Base-by-base conservation (phyloP, 495 filamentous ascomycete genomes). In the Neurospora sp. region DNA sequence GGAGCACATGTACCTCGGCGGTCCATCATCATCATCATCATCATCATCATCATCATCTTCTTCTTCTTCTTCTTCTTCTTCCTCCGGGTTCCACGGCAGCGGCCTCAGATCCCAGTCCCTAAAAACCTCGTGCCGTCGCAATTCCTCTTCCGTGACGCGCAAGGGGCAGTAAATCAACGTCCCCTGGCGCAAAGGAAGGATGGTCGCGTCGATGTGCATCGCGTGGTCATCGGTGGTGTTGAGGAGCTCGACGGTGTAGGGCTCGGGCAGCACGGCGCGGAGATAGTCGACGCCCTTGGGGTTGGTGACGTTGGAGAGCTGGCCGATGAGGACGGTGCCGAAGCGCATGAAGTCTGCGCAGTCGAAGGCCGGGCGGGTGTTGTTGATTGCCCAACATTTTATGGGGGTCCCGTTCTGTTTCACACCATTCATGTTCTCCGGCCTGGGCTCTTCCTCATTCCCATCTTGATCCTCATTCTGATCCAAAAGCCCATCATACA, bases 331-430 rank as follows among this genome's bases (percentile, higher is more conserved):
- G 20, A 16, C 18, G 40, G 10, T 22, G 20, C 41, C 70, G 41
- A 71, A 71, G 31, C 70, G 70, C 42, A 71, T 38, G 6, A 71
- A 71, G 35, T 71, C 70, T 27, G 70, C 70, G 20, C 40, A 66
- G 70, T 71, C 70, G 6, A 71, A 71, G 20, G 70, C 70, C 0
- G 70, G 70, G 14, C 70, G 70, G 12, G 40, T 31, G 31, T 71
- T 46, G 27, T 61, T 71, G 27, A 71, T 71, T 53, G 70, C 70
- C 70, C 70, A 27, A 27, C 27, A 71, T 22, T 59, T 22, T 3
- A 6, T 35, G 18, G 27, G 27, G 6, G 40, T 41, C 18, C 42
- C 42, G 42, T 46, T 46, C 18, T 46, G 42, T 46, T 46, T 46
- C 7, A 9, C n/a, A 11, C 1, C 44, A 20, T 14, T 14, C 2